Base-by-base conservation (phyloP, 768 basidiomycete genomes). In the Trametes elegans region DNA sequence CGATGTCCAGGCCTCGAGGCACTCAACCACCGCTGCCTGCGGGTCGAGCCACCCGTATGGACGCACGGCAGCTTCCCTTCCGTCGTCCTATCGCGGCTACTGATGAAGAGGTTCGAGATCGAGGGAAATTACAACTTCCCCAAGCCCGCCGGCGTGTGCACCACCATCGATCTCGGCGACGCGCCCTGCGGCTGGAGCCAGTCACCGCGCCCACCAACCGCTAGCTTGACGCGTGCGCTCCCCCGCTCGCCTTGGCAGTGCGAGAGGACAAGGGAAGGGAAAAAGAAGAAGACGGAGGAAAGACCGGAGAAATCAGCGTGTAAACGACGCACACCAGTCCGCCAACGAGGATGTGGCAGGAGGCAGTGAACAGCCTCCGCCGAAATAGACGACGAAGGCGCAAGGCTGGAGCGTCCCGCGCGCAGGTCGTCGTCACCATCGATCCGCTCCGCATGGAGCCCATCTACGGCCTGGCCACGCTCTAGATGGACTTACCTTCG, bases 161-260 rank as follows among this genome's bases (percentile, higher is more conserved):
- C 79, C n/a, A 82, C 95, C 0, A 83, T 95, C 1, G 95, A 97
- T 69, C 80, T 97, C 19, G 95, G 96, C 14, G 90, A 90, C 0
- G 91, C 93, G 0, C 96, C 95, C 0, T 94, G 94, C 0, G 93
- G 93, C 0, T 98, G 96, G 95, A 88, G 87, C 45, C 94, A 97
- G 93, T 93, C 10, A 84, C 83, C 13, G 79, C 83, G 0, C 75
- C 74, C 28, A 79, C n/a, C n/a, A n/a, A n/a, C n/a, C n/a, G n/a
- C n/a, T n/a, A n/a, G n/a, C n/a, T n/a, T n/a, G n/a, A n/a, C n/a
- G n/a, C n/a, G n/a, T n/a, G n/a, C n/a, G n/a, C n/a, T n/a, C n/a
- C n/a, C n/a, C n/a, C n/a, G n/a, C n/a, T n/a, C n/a, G n/a, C n/a
- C n/a, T n/a, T n/a, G n/a, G n/a, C n/a, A n/a, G 26, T 16, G 14